Base-by-base conservation (phyloP, 805 yeast genomes). In the Metschnikowia noctiluminum region DNA sequence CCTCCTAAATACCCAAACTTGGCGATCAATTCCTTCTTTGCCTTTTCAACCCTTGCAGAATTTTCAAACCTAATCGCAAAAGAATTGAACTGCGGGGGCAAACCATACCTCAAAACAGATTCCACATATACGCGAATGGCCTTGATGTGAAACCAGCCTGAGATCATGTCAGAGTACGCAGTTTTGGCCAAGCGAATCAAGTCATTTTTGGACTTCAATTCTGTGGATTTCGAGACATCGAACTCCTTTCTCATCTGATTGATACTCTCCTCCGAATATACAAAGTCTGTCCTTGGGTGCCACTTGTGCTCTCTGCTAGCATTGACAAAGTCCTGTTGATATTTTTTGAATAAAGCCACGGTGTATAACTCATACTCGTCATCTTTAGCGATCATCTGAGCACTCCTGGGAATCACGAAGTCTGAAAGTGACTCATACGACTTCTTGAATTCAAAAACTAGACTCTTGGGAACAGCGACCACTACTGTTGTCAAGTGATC, bases 1-100 rank as follows among this genome's bases (percentile, higher is more conserved):
- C 98, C 98, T 34, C 96, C 96, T 49, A 94, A 75, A 67, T 87
- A 92, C 7, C 96, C 96, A 64, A 85, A 94, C 62, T 88, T 82
- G 38, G 76, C 77, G 40, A 87, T 70, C 53, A 94, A 76, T 55
- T 85, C 87, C 50, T 77, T 70, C 68, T 85, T 90, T 40, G 90
- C 82, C 66, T 78, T 81, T 30, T 70, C 72, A 21, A 78, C 56
- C 28, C 66, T 64, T 56, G 73, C 73, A 14, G 62, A 51, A 50
- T 58, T 63, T 16, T 72, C 65, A 57, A 87, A 62, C 53, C 73
- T 73, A 40, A 81, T 61, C 46, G 77, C 65, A 57, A 60, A 79
- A 43, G 76, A 71, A 62, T 81, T 79, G 66, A 92, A 94, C 60
- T 85, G 86, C 30, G 98, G 97, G 34, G 99, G 99, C 55, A 94